Conservation (phyloP, 257 asterid genomes). For the Solanum rostratum region DNA sequence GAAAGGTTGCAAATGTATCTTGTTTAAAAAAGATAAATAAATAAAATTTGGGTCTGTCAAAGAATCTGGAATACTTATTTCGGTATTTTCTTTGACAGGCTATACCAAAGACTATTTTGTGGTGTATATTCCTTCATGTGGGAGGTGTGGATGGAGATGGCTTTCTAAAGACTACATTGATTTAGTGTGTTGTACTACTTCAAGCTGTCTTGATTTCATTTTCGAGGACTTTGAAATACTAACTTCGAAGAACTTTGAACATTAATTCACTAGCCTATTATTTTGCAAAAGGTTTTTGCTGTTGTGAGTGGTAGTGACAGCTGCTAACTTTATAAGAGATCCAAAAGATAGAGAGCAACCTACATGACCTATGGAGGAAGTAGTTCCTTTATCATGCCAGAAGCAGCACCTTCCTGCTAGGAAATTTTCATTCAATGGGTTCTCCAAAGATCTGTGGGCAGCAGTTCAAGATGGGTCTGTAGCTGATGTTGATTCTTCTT, state of each 20-base stretch:
- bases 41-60: not conserved
- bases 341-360: not conserved
- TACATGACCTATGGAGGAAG: constrained; percentile 35
- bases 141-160: not conserved
- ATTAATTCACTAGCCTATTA: not conserved
- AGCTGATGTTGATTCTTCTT: constrained; percentile 55
- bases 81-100: not conserved
- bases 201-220: not conserved
- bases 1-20: not conserved
- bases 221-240: not conserved
- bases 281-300: not conserved
- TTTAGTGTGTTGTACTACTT: not conserved
- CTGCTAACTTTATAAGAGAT: not conserved
- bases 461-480: constrained; percentile 59
- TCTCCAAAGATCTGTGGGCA: constrained; percentile 64
- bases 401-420: constrained; percentile 41
- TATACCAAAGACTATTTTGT: not conserved
- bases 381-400: constrained; percentile 36
- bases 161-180: not conserved
- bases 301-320: not conserved
- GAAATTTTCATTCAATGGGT: constrained; percentile 22
- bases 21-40: not conserved
- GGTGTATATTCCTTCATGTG: not conserved
- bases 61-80: not conserved
- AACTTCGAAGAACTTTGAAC: not conserved